Conservation (phyloP, 2,329 filamentous ascomycete genomes). For the Colletotrichum eleusines region DNA sequence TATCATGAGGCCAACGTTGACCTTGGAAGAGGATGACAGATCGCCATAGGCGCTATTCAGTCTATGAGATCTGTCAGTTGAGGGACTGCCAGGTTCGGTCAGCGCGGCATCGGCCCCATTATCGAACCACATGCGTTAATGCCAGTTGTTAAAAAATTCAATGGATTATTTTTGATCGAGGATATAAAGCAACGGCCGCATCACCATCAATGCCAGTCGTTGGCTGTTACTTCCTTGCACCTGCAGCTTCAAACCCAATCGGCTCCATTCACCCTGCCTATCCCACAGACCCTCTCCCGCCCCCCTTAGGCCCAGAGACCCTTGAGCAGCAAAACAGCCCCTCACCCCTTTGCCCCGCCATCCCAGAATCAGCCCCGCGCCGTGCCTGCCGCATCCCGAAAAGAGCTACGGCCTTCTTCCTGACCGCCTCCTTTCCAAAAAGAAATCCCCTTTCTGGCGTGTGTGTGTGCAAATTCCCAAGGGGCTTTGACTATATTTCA, state of each 20-base stretch:
- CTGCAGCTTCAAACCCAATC: constrained; percentile 9
- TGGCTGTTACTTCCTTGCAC: constrained; percentile 6
- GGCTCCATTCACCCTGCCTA: neutral
- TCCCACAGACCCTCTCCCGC: too few species aligned
- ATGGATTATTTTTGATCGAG: neutral
- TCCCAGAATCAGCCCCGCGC: constrained; percentile 37
- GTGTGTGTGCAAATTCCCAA: neutral
- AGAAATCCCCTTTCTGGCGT: neutral
- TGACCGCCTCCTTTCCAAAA: constrained; percentile 3
- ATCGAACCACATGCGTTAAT: neutral
- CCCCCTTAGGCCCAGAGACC: constrained; percentile 23
- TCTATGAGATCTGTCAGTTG: constrained; percentile 24
- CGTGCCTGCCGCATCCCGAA: constrained; percentile 34
- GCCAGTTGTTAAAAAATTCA: neutral
- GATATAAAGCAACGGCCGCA: constrained; percentile 12
- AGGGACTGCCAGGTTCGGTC: neutral
- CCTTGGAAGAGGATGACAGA: constrained; percentile 28
- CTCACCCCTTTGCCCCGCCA: constrained; percentile 38
- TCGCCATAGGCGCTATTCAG: neutral
- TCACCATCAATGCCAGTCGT: neutral
- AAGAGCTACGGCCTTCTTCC: constrained; percentile 22
- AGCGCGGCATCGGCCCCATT: neutral
- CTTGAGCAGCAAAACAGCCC: constrained; percentile 13
- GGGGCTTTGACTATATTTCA: neutral
- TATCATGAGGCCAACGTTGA: neutral